Evolutionary conservation across 345 rosid genomes (phyloP).

Genomic region (Brassica cretica): DNA sequence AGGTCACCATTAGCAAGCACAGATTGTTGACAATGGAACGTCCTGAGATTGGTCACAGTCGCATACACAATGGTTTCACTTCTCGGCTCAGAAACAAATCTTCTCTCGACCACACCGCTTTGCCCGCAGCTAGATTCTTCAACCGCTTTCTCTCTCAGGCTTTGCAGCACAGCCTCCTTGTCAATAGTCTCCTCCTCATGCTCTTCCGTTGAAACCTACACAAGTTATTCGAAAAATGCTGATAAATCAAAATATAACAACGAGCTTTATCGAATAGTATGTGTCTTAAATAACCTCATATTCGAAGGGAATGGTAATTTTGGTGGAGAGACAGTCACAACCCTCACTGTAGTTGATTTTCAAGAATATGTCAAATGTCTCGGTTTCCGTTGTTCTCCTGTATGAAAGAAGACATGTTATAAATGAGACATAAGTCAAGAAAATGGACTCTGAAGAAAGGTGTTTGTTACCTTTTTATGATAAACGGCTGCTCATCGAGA

Average conservation of each 20-base stretch:
- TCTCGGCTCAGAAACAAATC: slow-evolving; percentile 45
- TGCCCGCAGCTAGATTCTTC: slow-evolving; percentile 57
- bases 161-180: slow-evolving; percentile 46
- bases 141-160: slow-evolving; percentile 59
- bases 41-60: slow-evolving; percentile 64
- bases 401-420: neutral
- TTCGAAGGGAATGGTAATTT: slow-evolving; percentile 68
- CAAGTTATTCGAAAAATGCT: neutral
- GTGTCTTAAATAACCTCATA: slow-evolving; percentile 51
- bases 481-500: slow-evolving; percentile 70
- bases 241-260: neutral
- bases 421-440: neutral
- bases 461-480: slow-evolving; percentile 64
- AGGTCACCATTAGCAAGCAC: slow-evolving; percentile 49
- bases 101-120: slow-evolving; percentile 50
- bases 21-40: slow-evolving; percentile 44
- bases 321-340: slow-evolving; percentile 67
- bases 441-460: neutral
- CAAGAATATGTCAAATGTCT: slow-evolving; percentile 67
- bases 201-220: slow-evolving; percentile 53
- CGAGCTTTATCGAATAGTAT: slow-evolving; percentile 17
- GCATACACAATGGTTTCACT: slow-evolving; percentile 59
- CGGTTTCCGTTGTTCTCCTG: slow-evolving; percentile 79
- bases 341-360: slow-evolving; percentile 73
- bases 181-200: slow-evolving; percentile 40